Evolutionary conservation across 1,284 basidiomycete species (phyloP).

Genomic region (Heterobasidion parviporum): DNA sequence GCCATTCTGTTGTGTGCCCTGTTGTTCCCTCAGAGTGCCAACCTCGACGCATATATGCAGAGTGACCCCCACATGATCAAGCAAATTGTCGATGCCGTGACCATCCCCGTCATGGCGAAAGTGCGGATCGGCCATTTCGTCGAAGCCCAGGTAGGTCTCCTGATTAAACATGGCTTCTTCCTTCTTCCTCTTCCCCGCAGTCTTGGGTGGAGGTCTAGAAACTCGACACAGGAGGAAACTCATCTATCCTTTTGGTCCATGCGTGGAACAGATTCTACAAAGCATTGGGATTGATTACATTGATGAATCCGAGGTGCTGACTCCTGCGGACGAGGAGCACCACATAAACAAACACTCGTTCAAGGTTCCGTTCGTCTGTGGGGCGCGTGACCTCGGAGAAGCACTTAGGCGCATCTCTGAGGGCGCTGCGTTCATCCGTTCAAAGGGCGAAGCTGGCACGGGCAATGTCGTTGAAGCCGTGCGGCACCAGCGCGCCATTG

Average conservation of each 20-base stretch:
- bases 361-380: slow-evolving; percentile 86
- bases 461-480: slow-evolving; percentile 98
- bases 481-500: slow-evolving; percentile 82
- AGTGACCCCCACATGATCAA: slow-evolving; percentile 98
- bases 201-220: too few species aligned
- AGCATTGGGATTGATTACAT: slow-evolving; percentile 96
- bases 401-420: slow-evolving; percentile 95
- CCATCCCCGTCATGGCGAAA: slow-evolving; percentile 91
- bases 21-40: background rate
- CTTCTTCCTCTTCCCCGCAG: background rate
- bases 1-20: slow-evolving; percentile 4
- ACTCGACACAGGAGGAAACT: background rate
- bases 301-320: slow-evolving; percentile 95
- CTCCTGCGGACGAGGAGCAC: slow-evolving; percentile 87
- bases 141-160: slow-evolving; percentile 70
- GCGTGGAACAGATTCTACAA: slow-evolving; percentile 75
- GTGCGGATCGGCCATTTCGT: slow-evolving; percentile 96
- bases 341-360: slow-evolving; percentile 85
- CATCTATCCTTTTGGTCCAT: background rate
- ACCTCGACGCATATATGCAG: slow-evolving; percentile 29
- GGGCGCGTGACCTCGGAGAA: slow-evolving; percentile 79
- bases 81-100: slow-evolving; percentile 86
- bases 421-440: slow-evolving; percentile 95
- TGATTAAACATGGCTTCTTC: background rate
- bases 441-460: slow-evolving; percentile 96